These are phyloP conservation scores for Astraeus odoratus DNA, from an alignment of 768 basidiomycete species.

Conservation along the genomic window DNA sequence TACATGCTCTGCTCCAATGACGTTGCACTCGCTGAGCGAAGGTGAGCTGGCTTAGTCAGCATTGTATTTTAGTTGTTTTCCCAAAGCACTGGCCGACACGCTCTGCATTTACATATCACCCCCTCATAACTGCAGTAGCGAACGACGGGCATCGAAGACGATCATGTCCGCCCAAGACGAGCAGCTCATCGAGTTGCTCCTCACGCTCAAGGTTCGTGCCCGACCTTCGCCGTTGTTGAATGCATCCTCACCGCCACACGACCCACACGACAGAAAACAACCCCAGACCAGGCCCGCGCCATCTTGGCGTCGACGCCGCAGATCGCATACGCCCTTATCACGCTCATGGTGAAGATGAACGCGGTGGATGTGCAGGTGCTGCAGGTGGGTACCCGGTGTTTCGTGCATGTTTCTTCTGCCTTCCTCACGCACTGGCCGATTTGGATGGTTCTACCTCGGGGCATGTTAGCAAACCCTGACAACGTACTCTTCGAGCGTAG, in stretches of 20 bases:
- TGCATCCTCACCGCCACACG: not conserved
- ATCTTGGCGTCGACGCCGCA: constrained; percentile 70
- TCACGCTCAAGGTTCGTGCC: constrained; percentile 55
- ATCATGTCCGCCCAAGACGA: constrained; percentile 54
- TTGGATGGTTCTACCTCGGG: not conserved
- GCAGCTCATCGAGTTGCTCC: constrained; percentile 64
- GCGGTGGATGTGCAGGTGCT: constrained; percentile 70
- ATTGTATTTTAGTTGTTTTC: not conserved
- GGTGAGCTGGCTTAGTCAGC: too few species aligned
- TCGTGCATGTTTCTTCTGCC: not conserved
- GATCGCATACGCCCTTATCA: constrained; percentile 71
- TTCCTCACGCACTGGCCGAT: not conserved
- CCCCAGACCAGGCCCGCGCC: constrained; percentile 57
- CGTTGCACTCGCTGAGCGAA: too few species aligned
- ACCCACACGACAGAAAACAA: constrained; percentile 51
- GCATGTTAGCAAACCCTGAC: constrained; percentile 52
- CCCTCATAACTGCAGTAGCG: too few species aligned
- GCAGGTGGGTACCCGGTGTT: constrained; percentile 40
- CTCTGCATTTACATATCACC: too few species aligned
- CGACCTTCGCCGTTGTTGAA: not conserved
- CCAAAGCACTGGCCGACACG: too few species aligned
- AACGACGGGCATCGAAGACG: not conserved
- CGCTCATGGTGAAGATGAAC: constrained; percentile 72
- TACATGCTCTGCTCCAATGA: too few species aligned
- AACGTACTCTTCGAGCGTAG: constrained; percentile 33